These are phyloP conservation scores for Pholiota molesta DNA, from an alignment of 768 basidiomycete species.

Conservation along the genomic window DNA sequence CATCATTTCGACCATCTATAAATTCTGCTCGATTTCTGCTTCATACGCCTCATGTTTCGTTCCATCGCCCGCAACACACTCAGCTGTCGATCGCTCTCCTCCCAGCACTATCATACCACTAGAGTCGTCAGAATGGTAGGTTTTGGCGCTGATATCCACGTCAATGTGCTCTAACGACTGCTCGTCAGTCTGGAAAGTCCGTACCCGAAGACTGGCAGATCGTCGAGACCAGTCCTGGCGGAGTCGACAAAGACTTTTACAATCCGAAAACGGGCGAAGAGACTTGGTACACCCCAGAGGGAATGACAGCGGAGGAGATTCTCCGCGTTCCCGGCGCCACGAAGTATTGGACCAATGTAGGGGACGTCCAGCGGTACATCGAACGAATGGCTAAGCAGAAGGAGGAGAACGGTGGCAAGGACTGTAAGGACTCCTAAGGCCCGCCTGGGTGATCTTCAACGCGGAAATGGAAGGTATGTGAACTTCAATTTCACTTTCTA, in stretches of 20 bases:
- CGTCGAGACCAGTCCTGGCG: conserved; percentile 16
- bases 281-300: conserved; percentile 15
- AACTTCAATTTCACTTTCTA: too few species aligned
- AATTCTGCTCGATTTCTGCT: background rate
- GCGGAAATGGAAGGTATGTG: too few species aligned
- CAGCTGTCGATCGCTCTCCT: background rate
- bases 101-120: background rate
- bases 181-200: background rate
- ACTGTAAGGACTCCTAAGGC: background rate
- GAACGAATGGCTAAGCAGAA: background rate
- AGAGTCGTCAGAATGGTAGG: background rate
- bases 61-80: background rate
- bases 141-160: background rate
- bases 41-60: background rate
- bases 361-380: conserved; percentile 9
- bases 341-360: conserved; percentile 11
- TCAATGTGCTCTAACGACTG: background rate
- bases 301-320: conserved; percentile 15
- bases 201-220: conserved; percentile 18
- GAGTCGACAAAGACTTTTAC: conserved; percentile 14
- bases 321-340: conserved; percentile 14
- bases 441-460: too few species aligned
- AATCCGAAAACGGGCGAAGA: conserved; percentile 14
- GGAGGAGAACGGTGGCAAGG: background rate
- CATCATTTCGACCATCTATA: too few species aligned